Base-by-base conservation (phyloP, 768 basidiomycete genomes). In the Tylopilus felleus region DNA sequence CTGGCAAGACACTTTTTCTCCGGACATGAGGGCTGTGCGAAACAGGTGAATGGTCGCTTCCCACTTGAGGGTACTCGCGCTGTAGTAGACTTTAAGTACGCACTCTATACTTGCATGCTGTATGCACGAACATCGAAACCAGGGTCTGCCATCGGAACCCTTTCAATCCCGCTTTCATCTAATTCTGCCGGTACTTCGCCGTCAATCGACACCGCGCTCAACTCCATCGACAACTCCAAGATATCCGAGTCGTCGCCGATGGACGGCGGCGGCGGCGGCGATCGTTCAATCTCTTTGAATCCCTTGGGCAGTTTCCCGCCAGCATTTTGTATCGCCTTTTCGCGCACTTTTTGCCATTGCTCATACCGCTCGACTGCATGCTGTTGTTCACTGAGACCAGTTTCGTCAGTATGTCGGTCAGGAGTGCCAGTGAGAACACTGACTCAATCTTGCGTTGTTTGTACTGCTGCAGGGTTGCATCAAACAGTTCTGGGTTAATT, bases 401-500 rank as follows among this genome's bases (percentile, higher is more conserved):
- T 21, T 22, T 17, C 17, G 35, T 68, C 36, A 60, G 48, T 12
- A 38, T 5, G 22, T 10, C 31, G 12, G 41, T 47, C 23, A 49
- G 21, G 8, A 21, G n/a, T n/a, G 52, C 47, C 27, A 41, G 53
- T 12, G 19, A 51, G 14, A 40, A 33, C 14, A 82, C 93, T 53
- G 61, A 97, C 95, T 87, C 84, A 43, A 88, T 77, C 72, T 86
- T 88, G 52, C 84, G 82, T 66, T 90, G 88, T 73, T 90, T 96
- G 73, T 96, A 98, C 58, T 93, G 90, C 43, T 89, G 88, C 80
- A 98, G 85, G 49, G 88, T 84, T 60, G 90, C 90, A 63, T 98
- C 95, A 61, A 99, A 99, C 22, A 98, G 74, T 66, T 96, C 92
- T 0, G 94, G 90, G 67, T 98, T 98, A 69, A 98, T 93, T 72